Evolutionary conservation across 257 asterid species (phyloP), one percentile per base, ranked within the genome.

Genomic region (Nicotiana undulata): DNA sequence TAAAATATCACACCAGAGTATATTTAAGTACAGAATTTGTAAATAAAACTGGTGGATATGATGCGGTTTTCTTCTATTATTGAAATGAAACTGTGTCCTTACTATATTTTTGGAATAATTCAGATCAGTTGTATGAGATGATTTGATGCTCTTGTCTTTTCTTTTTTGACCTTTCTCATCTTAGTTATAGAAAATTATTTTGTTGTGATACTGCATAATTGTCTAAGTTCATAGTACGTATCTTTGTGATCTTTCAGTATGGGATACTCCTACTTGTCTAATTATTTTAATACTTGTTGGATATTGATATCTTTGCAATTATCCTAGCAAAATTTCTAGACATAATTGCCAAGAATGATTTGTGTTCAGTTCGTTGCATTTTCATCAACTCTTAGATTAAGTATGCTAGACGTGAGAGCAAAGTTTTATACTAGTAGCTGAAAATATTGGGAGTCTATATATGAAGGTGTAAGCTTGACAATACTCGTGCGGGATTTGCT

Each of bases 161-260:
- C 7, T 5, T 44, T 70, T 44, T 70, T 70, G 32, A 70, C 77
- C 16, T 44, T 31, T 44, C 77, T 70, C 77, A 44, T 70, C 22
- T 70, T 44, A 40, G 10, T 40, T 70, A 70, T 70, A 37, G 34
- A 70, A 70, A 44, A 70, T 44, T 44, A 70, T 8, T 70, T 44
- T 46, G 37, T 70, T 20, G 77, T 34, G 15, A 70, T 22, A 44
- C 24, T 70, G 34, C 7, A 44, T 28, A 22, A 28, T 44, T 1
- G 77, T 70, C 77, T 70, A 70, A 44, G 59, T 70, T 70, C 77
- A 70, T 2, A 70, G 59, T 44, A 70, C 77, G 15, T 7, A 44
- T 44, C 37, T 70, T 22, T 44, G 59, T 12, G 77, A 70, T 70
- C 59, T 44, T 70, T 22, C 7, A 13, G 59, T 44, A 70, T 70